A percentile compares a stretch with the other conserved stretches of the same genome.
Evolutionary conservation across 345 rosid species (phyloP).

Genomic region (Eutrema yunnanense): DNA sequence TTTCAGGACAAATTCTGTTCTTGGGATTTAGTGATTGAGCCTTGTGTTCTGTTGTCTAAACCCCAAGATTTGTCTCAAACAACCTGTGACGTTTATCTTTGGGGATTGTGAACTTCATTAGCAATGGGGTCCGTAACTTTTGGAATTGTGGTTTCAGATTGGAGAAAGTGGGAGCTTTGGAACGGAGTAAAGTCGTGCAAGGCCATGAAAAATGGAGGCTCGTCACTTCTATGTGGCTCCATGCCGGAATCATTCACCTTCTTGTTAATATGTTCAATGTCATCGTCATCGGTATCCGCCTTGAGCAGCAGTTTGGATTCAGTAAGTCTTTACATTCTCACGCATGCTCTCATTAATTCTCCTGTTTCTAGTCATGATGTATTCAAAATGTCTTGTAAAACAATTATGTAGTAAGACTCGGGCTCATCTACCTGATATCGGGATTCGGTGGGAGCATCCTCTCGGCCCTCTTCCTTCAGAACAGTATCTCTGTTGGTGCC

Average conservation of each 20-base stretch:
- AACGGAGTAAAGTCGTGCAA: slow-evolving; percentile 57
- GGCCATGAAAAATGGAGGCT: slow-evolving; percentile 87
- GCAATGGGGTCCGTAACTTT: not conserved
- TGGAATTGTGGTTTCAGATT: slow-evolving; percentile 39
- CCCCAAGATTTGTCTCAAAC: not conserved
- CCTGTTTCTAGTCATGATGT: not conserved
- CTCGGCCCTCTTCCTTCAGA: slow-evolving; percentile 58
- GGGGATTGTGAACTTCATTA: not conserved
- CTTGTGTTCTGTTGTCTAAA: not conserved
- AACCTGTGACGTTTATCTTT: not conserved
- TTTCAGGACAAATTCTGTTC: not conserved
- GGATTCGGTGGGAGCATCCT: slow-evolving; percentile 82
- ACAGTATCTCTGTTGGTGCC: slow-evolving; percentile 85
- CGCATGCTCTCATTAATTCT: not conserved
- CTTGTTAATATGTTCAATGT: slow-evolving; percentile 68
- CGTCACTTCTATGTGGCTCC: slow-evolving; percentile 75
- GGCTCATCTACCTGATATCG: slow-evolving; percentile 63
- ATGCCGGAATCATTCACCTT: slow-evolving; percentile 86
- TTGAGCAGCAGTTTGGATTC: slow-evolving; percentile 91
- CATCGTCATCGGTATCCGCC: slow-evolving; percentile 71
- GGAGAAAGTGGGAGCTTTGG: slow-evolving; percentile 74
- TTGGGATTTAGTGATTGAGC: not conserved
- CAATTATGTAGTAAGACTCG: slow-evolving; percentile 51
- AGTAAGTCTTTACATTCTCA: slow-evolving; percentile 36
- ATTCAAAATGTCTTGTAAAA: not conserved